Base-by-base conservation (phyloP, 768 basidiomycete species). In the Calvatia gigantea region DNA sequence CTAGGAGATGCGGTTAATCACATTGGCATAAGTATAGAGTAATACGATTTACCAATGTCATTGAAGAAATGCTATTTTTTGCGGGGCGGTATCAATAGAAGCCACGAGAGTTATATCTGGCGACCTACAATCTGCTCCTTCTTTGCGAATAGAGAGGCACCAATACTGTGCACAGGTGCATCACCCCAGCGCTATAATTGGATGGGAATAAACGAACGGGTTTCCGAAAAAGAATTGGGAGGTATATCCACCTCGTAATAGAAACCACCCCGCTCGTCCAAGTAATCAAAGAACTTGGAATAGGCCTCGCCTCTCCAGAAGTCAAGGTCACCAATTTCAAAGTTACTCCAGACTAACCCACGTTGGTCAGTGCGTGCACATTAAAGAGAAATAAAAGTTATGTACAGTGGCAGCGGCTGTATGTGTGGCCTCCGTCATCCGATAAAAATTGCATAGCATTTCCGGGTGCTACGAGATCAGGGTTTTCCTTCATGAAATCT, bases 141-240 rank as follows among this genome's bases (percentile, higher is more conserved):
- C 67, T 79, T 80, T 0, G 92, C 88, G 61, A 98, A 91, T 7
- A 98, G 75, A 0, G 95, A 87, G 1, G 89, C 94, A 32, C 90
- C 96, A 56, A 98, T 94, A 51, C 87, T 90, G 65, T 94, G 91
- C 6, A 94, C 83, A 8, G 85, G 85, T 11, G 96, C 96, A 72
- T 97, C 95, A 47, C 96, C 96, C 93, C 93, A 94, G 31, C 92
- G 85, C 83, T 91, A 45, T 33, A 28, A 41, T 14, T n/a, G 19
- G 6, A 58, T 49, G 51, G 56, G 25, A 4, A 19, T 12, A 11
- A 6, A 48, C 6, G 25, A n/a, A n/a, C n/a, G n/a, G n/a, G n/a
- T 42, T 37, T 1, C 7, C 19, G 9, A 23, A 11, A 21, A 19
- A 21, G 19, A 19, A 1, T 11, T 0, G 11, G 39, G n/a, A 25